Base-by-base conservation (phyloP, 2,329 filamentous ascomycete genomes). In the Fusarium incarnatum region DNA sequence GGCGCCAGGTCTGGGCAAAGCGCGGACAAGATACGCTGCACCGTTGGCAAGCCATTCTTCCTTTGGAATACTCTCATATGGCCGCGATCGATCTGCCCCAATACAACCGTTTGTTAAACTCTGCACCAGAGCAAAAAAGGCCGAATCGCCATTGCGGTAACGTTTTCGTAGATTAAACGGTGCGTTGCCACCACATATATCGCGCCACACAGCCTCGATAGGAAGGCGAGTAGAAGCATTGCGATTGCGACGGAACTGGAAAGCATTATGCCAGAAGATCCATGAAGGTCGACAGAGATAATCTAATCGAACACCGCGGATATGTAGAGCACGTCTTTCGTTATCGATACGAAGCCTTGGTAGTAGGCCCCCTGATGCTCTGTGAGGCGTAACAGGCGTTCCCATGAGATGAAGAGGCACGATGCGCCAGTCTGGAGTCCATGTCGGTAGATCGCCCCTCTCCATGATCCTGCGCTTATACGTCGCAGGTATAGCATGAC, bases 391-490 rank as follows among this genome's bases (percentile, higher is more conserved):
- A 13, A 65, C 71, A 1, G 79, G 79, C 1, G 77, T 73, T 4
- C 74, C 76, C 16, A 81, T 68, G 11, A 81, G 70, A 41, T 81
- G 79, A 2, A 78, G 55, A 15, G 78, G 77, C 9, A 74, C 56
- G 9, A 76, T 57, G 4, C 77, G 74, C 80, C 79, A 81, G 71
- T 81, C 80, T 2, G 80, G 80, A 27, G 80, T 79, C 80, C 80
- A 81, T 0, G 78, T 78, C 2, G 80, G 79, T 6, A 81, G 27
- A 22, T 56, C 20, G 5, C 41, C 52, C 25, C 34, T 57, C 16
- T 28, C 23, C 34, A 55, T 49, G 2, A 50, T n/a, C n/a, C 50
- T 61, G 3, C 67, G 72, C 30, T 37, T 47, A 27, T 71, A 60
- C 6, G 61, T 64, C 8, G 41, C 30, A 2, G 71, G 70, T 20